Evolutionary conservation across 2,329 filamentous ascomycete species (phyloP).

Genomic region (Hypoxylon sp.): DNA sequence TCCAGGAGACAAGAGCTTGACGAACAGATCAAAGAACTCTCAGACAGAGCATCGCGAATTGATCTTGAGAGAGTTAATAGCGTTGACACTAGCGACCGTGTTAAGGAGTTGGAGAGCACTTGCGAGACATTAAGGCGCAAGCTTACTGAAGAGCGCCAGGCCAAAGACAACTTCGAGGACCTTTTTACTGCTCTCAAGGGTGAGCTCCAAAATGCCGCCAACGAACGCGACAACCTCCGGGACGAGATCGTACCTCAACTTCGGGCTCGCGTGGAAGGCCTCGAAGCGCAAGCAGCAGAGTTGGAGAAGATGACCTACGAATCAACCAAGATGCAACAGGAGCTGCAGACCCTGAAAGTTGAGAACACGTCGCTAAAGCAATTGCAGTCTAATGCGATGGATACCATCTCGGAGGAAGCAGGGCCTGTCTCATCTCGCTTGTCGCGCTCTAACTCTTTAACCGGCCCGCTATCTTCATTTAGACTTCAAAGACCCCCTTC

Average conservation of each 20-base stretch:
- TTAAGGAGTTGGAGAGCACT: conserved; percentile 80
- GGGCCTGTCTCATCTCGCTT: conserved; percentile 48
- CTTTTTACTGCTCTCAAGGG: conserved; percentile 82
- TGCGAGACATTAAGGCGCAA: conserved; percentile 86
- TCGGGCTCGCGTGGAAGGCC: conserved; percentile 76
- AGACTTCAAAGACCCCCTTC: conserved; percentile 52
- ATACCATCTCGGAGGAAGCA: conserved; percentile 48
- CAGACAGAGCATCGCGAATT: conserved; percentile 76
- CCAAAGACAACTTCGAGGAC: conserved; percentile 94
- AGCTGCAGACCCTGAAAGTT: conserved; percentile 74
- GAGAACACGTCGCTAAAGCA: conserved; percentile 69
- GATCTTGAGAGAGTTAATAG: conserved; percentile 64
- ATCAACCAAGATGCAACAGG: conserved; percentile 85
- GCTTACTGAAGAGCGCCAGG: conserved; percentile 82
- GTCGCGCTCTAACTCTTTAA: conserved; percentile 54
- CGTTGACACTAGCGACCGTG: conserved; percentile 65
- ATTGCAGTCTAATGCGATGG: conserved; percentile 42
- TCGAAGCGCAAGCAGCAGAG: conserved; percentile 78
- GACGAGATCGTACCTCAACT: conserved; percentile 88
- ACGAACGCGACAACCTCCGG: conserved; percentile 90
- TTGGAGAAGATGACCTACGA: conserved; percentile 80
- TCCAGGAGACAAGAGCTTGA: conserved; percentile 78
- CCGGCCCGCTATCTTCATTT: conserved; percentile 58
- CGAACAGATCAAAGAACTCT: conserved; percentile 82
- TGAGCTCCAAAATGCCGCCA: conserved; percentile 82